phyloP scores from a whole-genome alignment of 805 yeast species.

The Candida argentea region DNA sequence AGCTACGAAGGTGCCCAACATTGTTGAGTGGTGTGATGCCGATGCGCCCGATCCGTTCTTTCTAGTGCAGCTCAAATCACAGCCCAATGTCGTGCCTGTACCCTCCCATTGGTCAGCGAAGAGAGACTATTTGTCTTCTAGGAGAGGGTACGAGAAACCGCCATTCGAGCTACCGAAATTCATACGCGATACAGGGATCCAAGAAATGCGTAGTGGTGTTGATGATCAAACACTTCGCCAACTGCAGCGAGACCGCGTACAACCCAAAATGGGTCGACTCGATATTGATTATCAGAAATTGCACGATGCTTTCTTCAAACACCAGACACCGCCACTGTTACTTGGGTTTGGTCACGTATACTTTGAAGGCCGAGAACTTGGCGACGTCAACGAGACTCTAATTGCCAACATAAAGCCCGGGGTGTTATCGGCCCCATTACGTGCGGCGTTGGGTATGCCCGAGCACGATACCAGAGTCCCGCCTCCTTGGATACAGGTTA shows the following conservation, averaged over 20 bases:
- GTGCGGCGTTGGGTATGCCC: slow-evolving; percentile 59
- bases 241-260: slow-evolving; percentile 71
- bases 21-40: slow-evolving; percentile 80
- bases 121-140: slow-evolving; percentile 59
- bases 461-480: slow-evolving; percentile 31
- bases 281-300: slow-evolving; percentile 80
- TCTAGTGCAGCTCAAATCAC: slow-evolving; percentile 51
- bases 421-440: slow-evolving; percentile 45
- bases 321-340: slow-evolving; percentile 65
- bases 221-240: slow-evolving; percentile 58
- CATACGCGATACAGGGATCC: slow-evolving; percentile 75
- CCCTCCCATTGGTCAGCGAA: slow-evolving; percentile 82
- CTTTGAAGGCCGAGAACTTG: slow-evolving; percentile 62
- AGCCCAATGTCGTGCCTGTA: slow-evolving; percentile 60
- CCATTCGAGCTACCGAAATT: slow-evolving; percentile 73
- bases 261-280: slow-evolving; percentile 76
- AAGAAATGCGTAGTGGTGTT: slow-evolving; percentile 67
- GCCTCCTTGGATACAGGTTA: slow-evolving; percentile 73
- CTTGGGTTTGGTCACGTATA: slow-evolving; percentile 66
- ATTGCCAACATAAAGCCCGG: slow-evolving; percentile 54
- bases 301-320: slow-evolving; percentile 78
- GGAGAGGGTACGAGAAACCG: slow-evolving; percentile 54
- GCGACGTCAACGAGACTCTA: slow-evolving; percentile 27
- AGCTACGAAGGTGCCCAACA: slow-evolving; percentile 49
- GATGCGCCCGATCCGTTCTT: slow-evolving; percentile 74